These are phyloP conservation scores for Crotalaria pallida DNA, from an alignment of 306 rosid species.

Conservation along the genomic window DNA sequence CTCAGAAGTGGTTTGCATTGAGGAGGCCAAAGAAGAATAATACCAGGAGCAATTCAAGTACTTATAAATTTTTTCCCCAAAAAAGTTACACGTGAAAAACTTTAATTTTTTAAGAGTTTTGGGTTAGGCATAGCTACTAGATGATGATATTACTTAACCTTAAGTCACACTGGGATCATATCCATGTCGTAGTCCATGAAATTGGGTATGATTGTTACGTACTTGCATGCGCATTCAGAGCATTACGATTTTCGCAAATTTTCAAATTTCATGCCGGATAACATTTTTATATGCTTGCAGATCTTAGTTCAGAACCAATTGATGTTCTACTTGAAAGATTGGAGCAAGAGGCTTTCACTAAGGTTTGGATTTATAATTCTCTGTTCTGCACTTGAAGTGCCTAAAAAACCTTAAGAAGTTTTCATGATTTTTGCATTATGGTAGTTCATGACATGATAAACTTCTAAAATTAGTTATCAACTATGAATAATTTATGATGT, in stretches of 20 bases:
- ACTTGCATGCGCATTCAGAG: neutral
- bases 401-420: constrained; percentile 4
- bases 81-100: too few species aligned
- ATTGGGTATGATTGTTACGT: neutral
- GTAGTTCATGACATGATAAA: constrained; percentile 3
- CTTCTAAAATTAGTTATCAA: neutral
- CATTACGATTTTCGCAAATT: neutral
- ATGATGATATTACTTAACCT: too few species aligned
- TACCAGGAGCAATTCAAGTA: too few species aligned
- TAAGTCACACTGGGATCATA: neutral
- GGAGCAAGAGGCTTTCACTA: constrained; percentile 76
- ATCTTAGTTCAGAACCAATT: constrained; percentile 60
- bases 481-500: neutral
- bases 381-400: neutral
- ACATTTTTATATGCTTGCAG: constrained; percentile 38
- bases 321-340: constrained; percentile 51
- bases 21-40: too few species aligned
- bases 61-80: too few species aligned
- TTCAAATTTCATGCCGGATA: neutral
- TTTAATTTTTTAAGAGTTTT: too few species aligned
- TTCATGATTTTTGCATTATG: neutral
- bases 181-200: neutral
- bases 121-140: too few species aligned
- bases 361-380: constrained; percentile 47
- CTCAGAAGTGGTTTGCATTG: too few species aligned